Percentiles rank a stretch among this genome's conserved stretches.
phyloP scores from a whole-genome alignment of 1,284 basidiomycete genomes.

The Rhodotorula sp. region DNA sequence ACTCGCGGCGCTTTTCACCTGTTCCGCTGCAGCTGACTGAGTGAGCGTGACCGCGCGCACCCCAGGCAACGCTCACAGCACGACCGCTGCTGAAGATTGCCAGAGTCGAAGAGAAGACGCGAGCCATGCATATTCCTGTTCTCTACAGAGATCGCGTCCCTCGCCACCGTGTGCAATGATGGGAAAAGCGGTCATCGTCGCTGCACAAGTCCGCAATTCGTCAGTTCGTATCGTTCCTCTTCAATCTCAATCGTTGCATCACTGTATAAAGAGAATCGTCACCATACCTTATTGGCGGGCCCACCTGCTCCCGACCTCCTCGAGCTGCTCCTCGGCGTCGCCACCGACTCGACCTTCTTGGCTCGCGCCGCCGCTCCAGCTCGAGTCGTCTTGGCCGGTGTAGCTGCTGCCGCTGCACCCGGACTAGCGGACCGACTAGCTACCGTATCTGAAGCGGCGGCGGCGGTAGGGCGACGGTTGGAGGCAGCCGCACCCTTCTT shows the following conservation, averaged over 20 bases:
- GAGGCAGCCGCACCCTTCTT: neutral
- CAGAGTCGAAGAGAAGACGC: too few species aligned
- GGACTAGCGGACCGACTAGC: too few species aligned
- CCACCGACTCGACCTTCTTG: neutral
- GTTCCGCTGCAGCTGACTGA: too few species aligned
- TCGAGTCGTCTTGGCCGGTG: neutral
- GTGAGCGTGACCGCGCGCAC: too few species aligned
- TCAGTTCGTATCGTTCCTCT: neutral
- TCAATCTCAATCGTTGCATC: neutral
- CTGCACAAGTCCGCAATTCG: neutral
- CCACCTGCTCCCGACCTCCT: neutral
- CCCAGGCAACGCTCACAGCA: too few species aligned
- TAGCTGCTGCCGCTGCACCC: neutral
- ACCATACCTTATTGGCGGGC: neutral
- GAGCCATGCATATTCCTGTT: too few species aligned
- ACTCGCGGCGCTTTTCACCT: too few species aligned
- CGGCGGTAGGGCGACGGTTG: neutral
- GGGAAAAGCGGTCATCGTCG: neutral
- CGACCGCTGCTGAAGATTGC: too few species aligned
- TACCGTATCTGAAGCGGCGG: neutral
- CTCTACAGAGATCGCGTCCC: too few species aligned
- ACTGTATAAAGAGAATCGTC: neutral
- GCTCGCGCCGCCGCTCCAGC: conserved; percentile 1
- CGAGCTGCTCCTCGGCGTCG: conserved; percentile 1
- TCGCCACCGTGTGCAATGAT: too few species aligned